These are phyloP conservation scores for Omphalea diandra DNA, from an alignment of 441 rosid genomes.

Conservation along the genomic window DNA sequence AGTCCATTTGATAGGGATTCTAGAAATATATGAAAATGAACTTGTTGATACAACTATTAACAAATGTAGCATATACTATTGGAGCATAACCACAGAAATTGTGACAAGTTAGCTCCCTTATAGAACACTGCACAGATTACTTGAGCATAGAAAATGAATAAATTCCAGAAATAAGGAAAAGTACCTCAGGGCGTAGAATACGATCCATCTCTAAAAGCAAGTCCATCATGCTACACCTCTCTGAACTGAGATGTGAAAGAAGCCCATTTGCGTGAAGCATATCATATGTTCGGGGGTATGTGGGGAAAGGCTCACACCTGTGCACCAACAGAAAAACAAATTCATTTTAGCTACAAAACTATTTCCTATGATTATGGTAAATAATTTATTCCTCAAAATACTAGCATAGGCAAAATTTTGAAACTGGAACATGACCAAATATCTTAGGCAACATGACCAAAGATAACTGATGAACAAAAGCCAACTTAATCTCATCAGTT, in stretches of 20 bases:
- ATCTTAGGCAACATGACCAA: too few relatives aligned
- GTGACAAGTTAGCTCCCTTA: conserved; percentile 7
- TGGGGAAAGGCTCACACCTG: conserved; percentile 99
- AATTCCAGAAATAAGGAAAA: conserved; percentile 1
- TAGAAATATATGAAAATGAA: neutral
- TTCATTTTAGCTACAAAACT: neutral
- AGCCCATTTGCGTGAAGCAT: conserved; percentile 93
- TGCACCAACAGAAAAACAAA: conserved; percentile 18
- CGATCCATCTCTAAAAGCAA: conserved; percentile 91
- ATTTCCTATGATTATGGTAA: neutral
- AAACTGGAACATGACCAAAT: neutral
- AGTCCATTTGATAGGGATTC: neutral
- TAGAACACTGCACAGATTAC: conserved; percentile 4
- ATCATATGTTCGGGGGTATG: conserved; percentile 96
- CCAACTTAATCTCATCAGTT: neutral
- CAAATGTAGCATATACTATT: neutral
- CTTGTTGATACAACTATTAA: neutral
- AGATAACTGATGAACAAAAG: neutral
- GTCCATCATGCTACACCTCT: conserved; percentile 72
- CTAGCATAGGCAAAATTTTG: neutral
- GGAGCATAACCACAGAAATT: neutral
- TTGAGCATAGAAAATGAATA: conserved; percentile 10
- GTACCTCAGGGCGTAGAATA: conserved; percentile 94
- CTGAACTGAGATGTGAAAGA: conserved; percentile 64
- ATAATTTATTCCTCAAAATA: neutral